Evolutionary conservation across 2,329 filamentous ascomycete genomes (phyloP).

Genomic region (Stachybotrys chlorohalonatus): DNA sequence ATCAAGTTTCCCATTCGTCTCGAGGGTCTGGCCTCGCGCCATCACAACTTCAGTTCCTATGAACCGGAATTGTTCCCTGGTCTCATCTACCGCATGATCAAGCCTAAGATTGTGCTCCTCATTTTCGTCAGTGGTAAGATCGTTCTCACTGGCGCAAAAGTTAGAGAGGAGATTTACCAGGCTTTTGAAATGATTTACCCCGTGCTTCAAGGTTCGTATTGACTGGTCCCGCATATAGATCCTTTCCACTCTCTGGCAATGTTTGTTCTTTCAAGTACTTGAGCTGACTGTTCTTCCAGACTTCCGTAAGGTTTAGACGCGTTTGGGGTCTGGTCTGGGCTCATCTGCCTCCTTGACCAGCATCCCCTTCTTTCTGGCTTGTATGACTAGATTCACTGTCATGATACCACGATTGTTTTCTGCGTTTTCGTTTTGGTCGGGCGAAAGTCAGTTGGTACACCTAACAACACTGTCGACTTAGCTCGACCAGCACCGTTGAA

Average conservation of each 20-base stretch:
- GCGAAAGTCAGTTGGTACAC: neutral
- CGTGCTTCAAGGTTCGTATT: constrained; percentile 68
- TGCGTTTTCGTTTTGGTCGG: constrained; percentile 3
- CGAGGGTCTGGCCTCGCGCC: constrained; percentile 88
- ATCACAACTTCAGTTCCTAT: constrained; percentile 99
- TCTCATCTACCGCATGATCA: constrained; percentile 99
- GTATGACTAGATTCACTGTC: constrained; percentile 33
- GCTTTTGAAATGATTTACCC: constrained; percentile 97
- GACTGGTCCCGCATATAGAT: no score
- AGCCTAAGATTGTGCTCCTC: constrained; percentile 95
- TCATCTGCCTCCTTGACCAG: constrained; percentile 7
- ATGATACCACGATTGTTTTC: constrained; percentile 39
- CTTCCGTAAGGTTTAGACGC: constrained; percentile 47
- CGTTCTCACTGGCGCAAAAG: constrained; percentile 93
- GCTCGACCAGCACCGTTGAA: constrained; percentile 6
- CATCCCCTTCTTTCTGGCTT: constrained; percentile 16
- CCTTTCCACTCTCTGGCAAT: neutral
- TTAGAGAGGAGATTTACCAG: constrained; percentile 95
- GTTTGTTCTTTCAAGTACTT: neutral
- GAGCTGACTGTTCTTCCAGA: constrained; percentile 21
- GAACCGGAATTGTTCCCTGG: constrained; percentile 97
- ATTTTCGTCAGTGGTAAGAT: constrained; percentile 99
- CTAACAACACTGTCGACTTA: neutral
- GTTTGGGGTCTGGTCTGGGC: constrained; percentile 3
- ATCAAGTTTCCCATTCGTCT: constrained; percentile 99